Percentiles rank a stretch among this genome's conserved stretches.
Evolutionary conservation across 176 grass and related monocot genomes (phyloP).

Genomic region (Eleusine indica): DNA sequence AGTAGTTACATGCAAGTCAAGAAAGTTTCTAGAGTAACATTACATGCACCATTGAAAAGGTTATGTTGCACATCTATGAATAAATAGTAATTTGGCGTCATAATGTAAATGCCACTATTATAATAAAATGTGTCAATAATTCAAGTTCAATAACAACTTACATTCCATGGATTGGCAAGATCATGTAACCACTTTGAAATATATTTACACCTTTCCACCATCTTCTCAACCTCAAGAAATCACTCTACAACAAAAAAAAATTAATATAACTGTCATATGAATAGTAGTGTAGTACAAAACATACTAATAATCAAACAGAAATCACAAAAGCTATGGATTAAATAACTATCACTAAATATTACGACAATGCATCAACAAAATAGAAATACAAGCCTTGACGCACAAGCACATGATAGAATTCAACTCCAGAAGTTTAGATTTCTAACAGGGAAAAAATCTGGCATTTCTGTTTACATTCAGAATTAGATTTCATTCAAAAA

Average conservation of each 20-base stretch:
- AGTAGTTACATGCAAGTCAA: neutral
- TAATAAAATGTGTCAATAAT: slow-evolving; percentile 17
- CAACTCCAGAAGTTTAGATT: neutral
- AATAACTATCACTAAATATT: neutral
- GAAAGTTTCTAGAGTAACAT: neutral
- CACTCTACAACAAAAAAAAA: slow-evolving; percentile 38
- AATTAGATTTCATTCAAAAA: neutral
- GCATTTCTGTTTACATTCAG: neutral
- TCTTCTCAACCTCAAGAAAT: slow-evolving; percentile 81
- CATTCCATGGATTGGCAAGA: slow-evolving; percentile 85
- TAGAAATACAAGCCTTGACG: neutral
- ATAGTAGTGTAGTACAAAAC: slow-evolving; percentile 1
- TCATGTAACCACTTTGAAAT: slow-evolving; percentile 81
- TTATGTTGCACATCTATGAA: slow-evolving; percentile 21
- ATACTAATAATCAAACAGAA: slow-evolving; percentile 5
- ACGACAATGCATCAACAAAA: neutral
- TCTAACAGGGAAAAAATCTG: neutral
- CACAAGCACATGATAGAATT: neutral
- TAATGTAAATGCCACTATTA: neutral
- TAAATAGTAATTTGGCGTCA: neutral
- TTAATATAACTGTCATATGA: slow-evolving; percentile 24
- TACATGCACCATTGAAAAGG: neutral
- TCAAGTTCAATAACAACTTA: slow-evolving; percentile 54
- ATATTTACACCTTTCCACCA: slow-evolving; percentile 98
- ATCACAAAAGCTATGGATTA: slow-evolving; percentile 1